Conservation (phyloP, 345 rosid genomes). For the Gossypium raimondii region DNA sequence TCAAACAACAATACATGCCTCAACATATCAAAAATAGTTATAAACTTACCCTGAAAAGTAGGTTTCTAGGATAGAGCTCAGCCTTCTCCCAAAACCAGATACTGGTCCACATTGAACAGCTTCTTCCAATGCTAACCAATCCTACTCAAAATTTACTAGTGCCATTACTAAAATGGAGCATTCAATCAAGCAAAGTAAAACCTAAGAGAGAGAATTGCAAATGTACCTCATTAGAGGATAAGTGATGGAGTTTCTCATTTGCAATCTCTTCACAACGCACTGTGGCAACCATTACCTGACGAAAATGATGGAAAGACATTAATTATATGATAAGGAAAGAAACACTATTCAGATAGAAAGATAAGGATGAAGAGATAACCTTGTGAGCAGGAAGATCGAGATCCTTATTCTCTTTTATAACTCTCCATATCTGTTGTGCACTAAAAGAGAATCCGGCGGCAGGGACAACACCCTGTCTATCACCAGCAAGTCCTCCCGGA, state of each 20-base stretch:
- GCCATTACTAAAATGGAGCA: slow-evolving; percentile 10
- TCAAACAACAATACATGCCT: neutral
- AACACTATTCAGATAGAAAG: neutral
- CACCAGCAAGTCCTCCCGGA: slow-evolving; percentile 93
- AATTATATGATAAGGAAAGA: slow-evolving; percentile 7
- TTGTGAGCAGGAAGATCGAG: slow-evolving; percentile 90
- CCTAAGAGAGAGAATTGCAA: slow-evolving; percentile 6
- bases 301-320: slow-evolving; percentile 16
- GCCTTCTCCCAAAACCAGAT: slow-evolving; percentile 67
- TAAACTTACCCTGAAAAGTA: slow-evolving; percentile 62
- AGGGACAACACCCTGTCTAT: slow-evolving; percentile 79
- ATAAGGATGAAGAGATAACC: slow-evolving; percentile 33
- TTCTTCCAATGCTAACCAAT: slow-evolving; percentile 63
- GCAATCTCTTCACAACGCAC: slow-evolving; percentile 96
- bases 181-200: slow-evolving; percentile 12
- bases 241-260: slow-evolving; percentile 43
- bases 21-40: neutral
- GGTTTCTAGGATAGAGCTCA: slow-evolving; percentile 51
- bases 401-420: slow-evolving; percentile 82
- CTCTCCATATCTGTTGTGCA: slow-evolving; percentile 75
- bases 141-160: slow-evolving; percentile 35
- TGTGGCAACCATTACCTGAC: slow-evolving; percentile 85
- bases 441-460: slow-evolving; percentile 89
- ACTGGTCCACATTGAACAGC: slow-evolving; percentile 50
- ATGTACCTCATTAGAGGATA: slow-evolving; percentile 58